These are phyloP conservation scores for Neonectria hederae DNA, from an alignment of 2,329 filamentous ascomycete species.

Conservation along the genomic window DNA sequence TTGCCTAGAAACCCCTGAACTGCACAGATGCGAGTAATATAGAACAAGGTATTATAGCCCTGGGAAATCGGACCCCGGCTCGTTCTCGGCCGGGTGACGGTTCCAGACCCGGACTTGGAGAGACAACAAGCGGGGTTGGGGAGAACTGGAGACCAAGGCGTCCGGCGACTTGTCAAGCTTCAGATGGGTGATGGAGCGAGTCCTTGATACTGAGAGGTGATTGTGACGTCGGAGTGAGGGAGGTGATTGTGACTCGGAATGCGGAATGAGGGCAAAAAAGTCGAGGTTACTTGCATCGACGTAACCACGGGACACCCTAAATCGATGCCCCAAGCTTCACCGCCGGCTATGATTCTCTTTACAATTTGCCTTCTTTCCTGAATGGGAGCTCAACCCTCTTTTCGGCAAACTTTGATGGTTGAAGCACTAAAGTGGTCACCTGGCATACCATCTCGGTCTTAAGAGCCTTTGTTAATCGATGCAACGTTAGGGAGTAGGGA, in stretches of 20 bases:
- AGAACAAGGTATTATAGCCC: slow-evolving; percentile 22
- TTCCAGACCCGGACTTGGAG: slow-evolving; percentile 19
- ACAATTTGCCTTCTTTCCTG: slow-evolving; percentile 2
- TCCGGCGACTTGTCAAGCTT: slow-evolving; percentile 2
- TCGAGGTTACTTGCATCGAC: slow-evolving; percentile 1
- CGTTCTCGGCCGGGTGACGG: slow-evolving; percentile 29
- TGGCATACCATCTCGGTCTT: slow-evolving; percentile 10
- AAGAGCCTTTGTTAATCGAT: slow-evolving; percentile 6
- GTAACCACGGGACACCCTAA: background rate
- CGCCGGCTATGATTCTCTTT: slow-evolving; percentile 7
- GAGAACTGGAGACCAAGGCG: background rate
- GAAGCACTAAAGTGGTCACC: background rate
- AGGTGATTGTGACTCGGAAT: background rate
- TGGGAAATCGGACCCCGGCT: slow-evolving; percentile 16
- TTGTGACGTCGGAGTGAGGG: background rate
- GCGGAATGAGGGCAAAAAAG: background rate
- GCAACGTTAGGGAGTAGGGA: background rate
- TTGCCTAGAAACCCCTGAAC: slow-evolving; percentile 21
- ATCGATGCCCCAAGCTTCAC: background rate
- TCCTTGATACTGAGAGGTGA: slow-evolving; percentile 7
- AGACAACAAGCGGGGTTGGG: slow-evolving; percentile 16
- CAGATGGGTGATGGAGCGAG: slow-evolving; percentile 5
- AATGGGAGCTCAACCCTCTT: slow-evolving; percentile 3
- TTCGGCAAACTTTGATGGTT: background rate
- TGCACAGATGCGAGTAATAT: slow-evolving; percentile 38